A percentile compares a stretch with the other conserved stretches of the same genome.
Conservation (phyloP, 345 rosid genomes). For the Eucalyptus curtisii region DNA sequence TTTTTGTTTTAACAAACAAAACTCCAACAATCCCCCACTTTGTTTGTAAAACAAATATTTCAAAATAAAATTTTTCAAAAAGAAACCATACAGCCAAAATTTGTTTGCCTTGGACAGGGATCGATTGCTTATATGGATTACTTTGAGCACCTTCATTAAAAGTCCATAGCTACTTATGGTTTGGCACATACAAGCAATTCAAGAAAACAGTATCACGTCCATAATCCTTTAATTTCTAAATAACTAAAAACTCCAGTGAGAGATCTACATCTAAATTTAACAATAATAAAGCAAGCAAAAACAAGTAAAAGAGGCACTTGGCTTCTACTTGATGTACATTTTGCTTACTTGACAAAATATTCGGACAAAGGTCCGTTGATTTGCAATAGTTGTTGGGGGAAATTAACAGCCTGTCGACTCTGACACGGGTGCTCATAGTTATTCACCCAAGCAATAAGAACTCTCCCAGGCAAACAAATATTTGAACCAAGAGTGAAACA, state of each 20-base stretch:
- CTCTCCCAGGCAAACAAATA: neutral
- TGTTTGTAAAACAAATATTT: no score
- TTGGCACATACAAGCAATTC: neutral
- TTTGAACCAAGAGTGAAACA: neutral
- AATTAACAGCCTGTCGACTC: neutral
- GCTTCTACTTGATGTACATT: neutral
- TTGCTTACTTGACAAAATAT: neutral
- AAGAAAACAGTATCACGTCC: neutral
- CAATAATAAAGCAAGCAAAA: neutral
- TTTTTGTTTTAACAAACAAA: no score
- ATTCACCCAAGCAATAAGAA: neutral
- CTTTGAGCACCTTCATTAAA: conserved; percentile 35
- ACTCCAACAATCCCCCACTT: no score
- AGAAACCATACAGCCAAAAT: no score
- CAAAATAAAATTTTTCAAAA: no score
- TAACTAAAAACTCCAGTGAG: neutral
- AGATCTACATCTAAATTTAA: neutral
- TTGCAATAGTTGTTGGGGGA: no score
- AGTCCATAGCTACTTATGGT: neutral
- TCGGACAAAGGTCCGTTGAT: neutral
- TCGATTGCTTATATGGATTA: conserved; percentile 8
- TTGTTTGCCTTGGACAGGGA: conserved; percentile 33
- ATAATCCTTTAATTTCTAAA: neutral
- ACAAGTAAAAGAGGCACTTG: neutral
- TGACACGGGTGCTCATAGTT: neutral